phyloP scores from a whole-genome alignment of 306 rosid species.

The Vachellia pachyceras region DNA sequence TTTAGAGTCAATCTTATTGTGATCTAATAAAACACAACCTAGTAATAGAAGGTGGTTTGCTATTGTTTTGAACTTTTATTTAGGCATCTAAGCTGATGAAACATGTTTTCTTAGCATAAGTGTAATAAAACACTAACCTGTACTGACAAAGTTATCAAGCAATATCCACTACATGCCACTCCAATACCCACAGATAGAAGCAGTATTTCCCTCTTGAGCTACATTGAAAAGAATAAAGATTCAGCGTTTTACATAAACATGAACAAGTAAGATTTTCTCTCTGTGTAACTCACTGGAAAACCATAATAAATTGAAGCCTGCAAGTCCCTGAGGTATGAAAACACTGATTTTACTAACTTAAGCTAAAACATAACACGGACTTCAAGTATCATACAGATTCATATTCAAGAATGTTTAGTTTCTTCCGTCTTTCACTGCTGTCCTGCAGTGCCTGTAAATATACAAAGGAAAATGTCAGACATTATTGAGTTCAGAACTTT shows the following conservation, averaged over 20 bases:
- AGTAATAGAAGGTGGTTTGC: conserved; percentile 18
- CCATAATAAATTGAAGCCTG: conserved; percentile 20
- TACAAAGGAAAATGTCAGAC: conserved; percentile 26
- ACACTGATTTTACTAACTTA: conserved; percentile 28
- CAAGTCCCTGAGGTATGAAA: conserved; percentile 25
- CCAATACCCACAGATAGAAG: conserved; percentile 86
- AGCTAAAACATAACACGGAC: conserved; percentile 51
- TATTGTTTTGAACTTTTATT: conserved; percentile 12
- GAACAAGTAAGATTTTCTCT: not conserved
- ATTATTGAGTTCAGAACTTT: conserved; percentile 11
- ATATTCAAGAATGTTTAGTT: conserved; percentile 80
- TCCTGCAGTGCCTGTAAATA: conserved; percentile 61
- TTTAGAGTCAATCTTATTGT: conserved; percentile 15
- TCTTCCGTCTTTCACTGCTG: conserved; percentile 77
- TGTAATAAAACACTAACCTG: conserved; percentile 63
- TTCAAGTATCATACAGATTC: conserved; percentile 84
- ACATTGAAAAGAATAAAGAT: conserved; percentile 41
- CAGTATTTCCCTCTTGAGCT: conserved; percentile 89
- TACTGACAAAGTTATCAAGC: conserved; percentile 68
- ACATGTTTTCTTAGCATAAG: conserved; percentile 6
- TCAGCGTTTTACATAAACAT: conserved; percentile 12
- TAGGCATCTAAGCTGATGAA: not conserved
- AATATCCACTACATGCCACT: conserved; percentile 80
- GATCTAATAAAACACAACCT: conserved; percentile 21
- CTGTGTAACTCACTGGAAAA: conserved; percentile 13